Conservation (phyloP, 2,329 filamentous ascomycete genomes). For the Aschersonia sp. region DNA sequence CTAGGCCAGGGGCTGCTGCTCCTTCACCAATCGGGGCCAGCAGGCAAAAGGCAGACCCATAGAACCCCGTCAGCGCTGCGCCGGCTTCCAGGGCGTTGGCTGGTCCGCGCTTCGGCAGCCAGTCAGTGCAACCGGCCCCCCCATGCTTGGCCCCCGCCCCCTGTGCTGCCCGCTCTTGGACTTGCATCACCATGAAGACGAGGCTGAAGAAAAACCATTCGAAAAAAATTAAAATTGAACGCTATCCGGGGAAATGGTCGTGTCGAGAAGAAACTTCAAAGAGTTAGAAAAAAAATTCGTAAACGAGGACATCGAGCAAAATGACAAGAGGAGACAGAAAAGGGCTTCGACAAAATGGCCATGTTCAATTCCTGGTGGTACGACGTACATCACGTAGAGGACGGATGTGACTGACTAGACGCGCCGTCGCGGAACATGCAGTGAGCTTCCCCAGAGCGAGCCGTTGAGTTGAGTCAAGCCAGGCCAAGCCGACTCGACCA, state of each 20-base stretch:
- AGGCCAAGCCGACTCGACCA: too few relatives aligned
- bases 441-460: too few relatives aligned
- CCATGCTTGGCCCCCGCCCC: not conserved
- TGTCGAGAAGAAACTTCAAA: not conserved
- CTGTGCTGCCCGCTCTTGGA: not conserved
- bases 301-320: not conserved
- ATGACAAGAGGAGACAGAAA: not conserved
- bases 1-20: not conserved
- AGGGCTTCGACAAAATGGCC: not conserved
- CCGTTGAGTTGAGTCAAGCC: too few relatives aligned
- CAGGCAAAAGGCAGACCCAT: too few relatives aligned
- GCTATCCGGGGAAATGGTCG: not conserved
- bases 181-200: not conserved
- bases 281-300: not conserved
- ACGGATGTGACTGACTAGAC: not conserved
- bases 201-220: not conserved
- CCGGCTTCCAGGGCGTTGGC: not conserved
- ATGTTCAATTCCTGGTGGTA: not conserved
- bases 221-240: too few relatives aligned
- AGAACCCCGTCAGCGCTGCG: too few relatives aligned
- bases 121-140: not conserved
- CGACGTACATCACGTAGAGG: not conserved
- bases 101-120: not conserved
- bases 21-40: not conserved
- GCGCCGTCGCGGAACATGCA: too few relatives aligned